Evolutionary conservation across 345 rosid genomes (phyloP), one percentile per base, ranked within the genome.

Genomic region (Pistacia atlantica): DNA sequence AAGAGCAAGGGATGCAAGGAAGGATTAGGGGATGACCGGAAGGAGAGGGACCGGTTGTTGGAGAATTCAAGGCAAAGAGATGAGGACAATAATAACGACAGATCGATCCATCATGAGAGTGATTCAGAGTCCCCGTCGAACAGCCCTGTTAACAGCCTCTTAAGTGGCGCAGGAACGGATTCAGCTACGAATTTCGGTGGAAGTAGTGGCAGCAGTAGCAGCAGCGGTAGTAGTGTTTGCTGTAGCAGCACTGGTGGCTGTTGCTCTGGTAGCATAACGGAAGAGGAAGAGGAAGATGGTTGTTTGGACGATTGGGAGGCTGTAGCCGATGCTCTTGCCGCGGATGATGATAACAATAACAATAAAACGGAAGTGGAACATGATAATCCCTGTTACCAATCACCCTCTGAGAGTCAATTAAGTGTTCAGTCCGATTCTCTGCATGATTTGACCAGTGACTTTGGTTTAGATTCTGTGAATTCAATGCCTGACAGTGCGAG

Each of bases 301-400:
- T 90, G 97, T 82, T 85, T 93, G 87, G 99, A 95, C 75, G 97
- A 95, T 72, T 95, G 99, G 99, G 99, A 95, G 78, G 93, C 98
- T 61, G 68, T 93, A 78, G 98, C 99, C 42, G 99, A 95, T 83
- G 99, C 99, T 73, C 77, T 95, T 78, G 98, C 94, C 1, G 96
- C 96, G 2, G 78, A 83, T 76, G 93, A 87, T 25, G 83, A 82
- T 5, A 80, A 31, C 33, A 31, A 72, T 3, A 67, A 84, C 38
- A 66, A 76, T 8, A 67, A 66, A 54, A 17, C 76, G 22, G 74
- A 74, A 83, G 16, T 8, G 13, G 55, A 62, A 51, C 59, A 33
- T n/a, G 80, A 78, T 42, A 74, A 78, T 76, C 73, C 76, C 4
- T 67, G 76, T 77, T 69, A 69, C 8, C 85, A 81, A 28, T 79